phyloP scores from a whole-genome alignment of 1,284 basidiomycete genomes.

The Peniophora sp. region DNA sequence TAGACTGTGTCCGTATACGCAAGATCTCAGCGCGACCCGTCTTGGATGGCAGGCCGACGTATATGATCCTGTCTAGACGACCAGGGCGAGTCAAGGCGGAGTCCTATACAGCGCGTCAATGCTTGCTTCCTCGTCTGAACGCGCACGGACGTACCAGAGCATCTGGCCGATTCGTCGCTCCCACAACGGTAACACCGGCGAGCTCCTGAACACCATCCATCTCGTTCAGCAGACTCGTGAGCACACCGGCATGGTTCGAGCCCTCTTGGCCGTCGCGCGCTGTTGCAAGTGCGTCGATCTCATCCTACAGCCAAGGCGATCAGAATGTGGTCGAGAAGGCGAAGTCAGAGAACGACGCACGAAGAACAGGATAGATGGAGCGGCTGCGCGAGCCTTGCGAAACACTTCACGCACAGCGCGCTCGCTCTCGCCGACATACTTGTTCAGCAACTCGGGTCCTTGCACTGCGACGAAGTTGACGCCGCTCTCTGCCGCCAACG shows the following conservation, averaged over 20 bases:
- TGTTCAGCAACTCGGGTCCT: constrained; percentile 94
- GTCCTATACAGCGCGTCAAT: constrained; percentile 49
- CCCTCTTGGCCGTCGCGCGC: constrained; percentile 61
- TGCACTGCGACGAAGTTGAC: constrained; percentile 98
- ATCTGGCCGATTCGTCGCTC: constrained; percentile 95
- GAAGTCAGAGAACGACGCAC: constrained; percentile 37
- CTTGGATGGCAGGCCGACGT: constrained; percentile 87
- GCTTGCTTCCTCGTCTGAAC: neutral
- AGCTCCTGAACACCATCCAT: constrained; percentile 98
- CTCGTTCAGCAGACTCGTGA: constrained; percentile 92
- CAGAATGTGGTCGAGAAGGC: neutral
- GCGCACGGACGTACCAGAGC: constrained; percentile 58
- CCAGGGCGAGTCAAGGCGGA: constrained; percentile 93
- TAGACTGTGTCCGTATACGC: constrained; percentile 65
- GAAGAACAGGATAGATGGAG: constrained; percentile 95
- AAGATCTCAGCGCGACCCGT: constrained; percentile 81
- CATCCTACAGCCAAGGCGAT: constrained; percentile 56
- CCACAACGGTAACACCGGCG: constrained; percentile 88
- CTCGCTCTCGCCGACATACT: constrained; percentile 97
- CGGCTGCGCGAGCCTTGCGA: constrained; percentile 86
- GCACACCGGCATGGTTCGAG: constrained; percentile 75
- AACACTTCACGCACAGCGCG: constrained; percentile 93
- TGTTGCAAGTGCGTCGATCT: constrained; percentile 90
- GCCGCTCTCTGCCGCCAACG: constrained; percentile 91
- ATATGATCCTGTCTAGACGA: constrained; percentile 90